These are phyloP conservation scores for Phanerochaete carnosa DNA, from an alignment of 768 basidiomycete species.

Conservation along the genomic window DNA sequence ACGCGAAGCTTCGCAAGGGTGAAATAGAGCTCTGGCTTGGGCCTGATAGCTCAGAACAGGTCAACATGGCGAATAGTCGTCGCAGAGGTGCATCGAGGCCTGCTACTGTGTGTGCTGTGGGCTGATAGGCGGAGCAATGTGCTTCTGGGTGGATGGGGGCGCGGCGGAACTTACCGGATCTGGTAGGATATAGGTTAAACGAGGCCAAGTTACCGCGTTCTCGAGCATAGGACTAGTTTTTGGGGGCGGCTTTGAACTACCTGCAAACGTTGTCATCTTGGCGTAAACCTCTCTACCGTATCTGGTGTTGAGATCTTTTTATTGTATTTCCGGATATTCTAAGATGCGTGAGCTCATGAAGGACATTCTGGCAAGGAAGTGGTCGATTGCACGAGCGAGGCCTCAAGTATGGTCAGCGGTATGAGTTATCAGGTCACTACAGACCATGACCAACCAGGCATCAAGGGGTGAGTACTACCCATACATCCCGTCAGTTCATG, in stretches of 20 bases:
- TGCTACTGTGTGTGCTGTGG: background rate
- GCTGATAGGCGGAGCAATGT: background rate
- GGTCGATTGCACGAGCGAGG: conserved; percentile 27
- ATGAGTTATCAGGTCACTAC: conserved; percentile 34
- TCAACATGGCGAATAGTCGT: conserved; percentile 24
- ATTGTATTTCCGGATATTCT: conserved; percentile 32
- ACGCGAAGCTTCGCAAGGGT: conserved; percentile 30
- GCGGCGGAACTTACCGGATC: conserved; percentile 15
- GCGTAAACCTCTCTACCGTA: conserved; percentile 13
- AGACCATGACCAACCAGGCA: conserved; percentile 39
- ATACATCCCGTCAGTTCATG: conserved; percentile 1
- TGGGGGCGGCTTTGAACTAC: conserved; percentile 21
- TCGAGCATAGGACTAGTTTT: conserved; percentile 21
- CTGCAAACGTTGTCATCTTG: conserved; percentile 30
- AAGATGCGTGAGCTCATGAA: conserved; percentile 28
- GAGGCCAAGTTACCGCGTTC: conserved; percentile 8
- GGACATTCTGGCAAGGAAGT: conserved; percentile 34
- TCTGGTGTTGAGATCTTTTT: background rate
- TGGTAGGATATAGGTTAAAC: conserved; percentile 17
- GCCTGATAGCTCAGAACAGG: conserved; percentile 27
- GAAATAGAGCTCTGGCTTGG: conserved; percentile 36
- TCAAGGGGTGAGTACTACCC: conserved; percentile 37
- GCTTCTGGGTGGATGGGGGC: conserved; percentile 17
- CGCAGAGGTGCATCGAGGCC: conserved; percentile 27
- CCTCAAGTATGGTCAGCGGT: conserved; percentile 39